These are phyloP conservation scores for Botryosphaeria dothidea DNA, from an alignment of 2,329 filamentous ascomycete species.

Conservation along the genomic window DNA sequence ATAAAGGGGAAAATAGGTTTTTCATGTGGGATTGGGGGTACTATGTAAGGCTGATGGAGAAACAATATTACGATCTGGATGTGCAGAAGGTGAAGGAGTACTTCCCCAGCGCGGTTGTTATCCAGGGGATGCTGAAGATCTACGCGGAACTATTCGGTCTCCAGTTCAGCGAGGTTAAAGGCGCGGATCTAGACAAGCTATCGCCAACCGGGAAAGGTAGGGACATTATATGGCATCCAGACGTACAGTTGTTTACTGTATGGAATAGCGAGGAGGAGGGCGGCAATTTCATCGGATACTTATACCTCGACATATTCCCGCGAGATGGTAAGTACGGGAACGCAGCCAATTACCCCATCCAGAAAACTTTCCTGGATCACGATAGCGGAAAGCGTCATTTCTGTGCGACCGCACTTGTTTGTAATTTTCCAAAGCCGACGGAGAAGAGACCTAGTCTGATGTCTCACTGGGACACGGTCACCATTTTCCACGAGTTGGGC, in stretches of 20 bases:
- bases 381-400: slow-evolving; percentile 68
- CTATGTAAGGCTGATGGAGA: slow-evolving; percentile 77
- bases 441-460: slow-evolving; percentile 73
- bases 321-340: slow-evolving; percentile 81
- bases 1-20: slow-evolving; percentile 63
- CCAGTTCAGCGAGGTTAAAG: slow-evolving; percentile 71
- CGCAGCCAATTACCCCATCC: slow-evolving; percentile 80
- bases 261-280: slow-evolving; percentile 76
- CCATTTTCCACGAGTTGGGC: slow-evolving; percentile 69
- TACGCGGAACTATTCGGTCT: slow-evolving; percentile 82
- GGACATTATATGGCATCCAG: slow-evolving; percentile 78
- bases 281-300: slow-evolving; percentile 73
- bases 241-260: slow-evolving; percentile 77
- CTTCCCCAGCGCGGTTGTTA: slow-evolving; percentile 73
- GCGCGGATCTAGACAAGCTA: slow-evolving; percentile 62
- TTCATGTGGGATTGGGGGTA: slow-evolving; percentile 82
- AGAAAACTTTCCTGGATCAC: slow-evolving; percentile 63
- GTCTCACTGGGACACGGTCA: slow-evolving; percentile 81
- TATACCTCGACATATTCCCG: slow-evolving; percentile 80
- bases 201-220: slow-evolving; percentile 67
- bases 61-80: slow-evolving; percentile 76
- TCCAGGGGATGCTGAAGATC: slow-evolving; percentile 76
- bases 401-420: slow-evolving; percentile 76
- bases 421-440: slow-evolving; percentile 82
- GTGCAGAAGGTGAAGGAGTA: slow-evolving; percentile 80